Percentiles rank a stretch among this genome's conserved stretches.
These are phyloP conservation scores for Dothidotthia symphoricarpi DNA, from an alignment of 2,329 filamentous ascomycete species.

Conservation along the genomic window DNA sequence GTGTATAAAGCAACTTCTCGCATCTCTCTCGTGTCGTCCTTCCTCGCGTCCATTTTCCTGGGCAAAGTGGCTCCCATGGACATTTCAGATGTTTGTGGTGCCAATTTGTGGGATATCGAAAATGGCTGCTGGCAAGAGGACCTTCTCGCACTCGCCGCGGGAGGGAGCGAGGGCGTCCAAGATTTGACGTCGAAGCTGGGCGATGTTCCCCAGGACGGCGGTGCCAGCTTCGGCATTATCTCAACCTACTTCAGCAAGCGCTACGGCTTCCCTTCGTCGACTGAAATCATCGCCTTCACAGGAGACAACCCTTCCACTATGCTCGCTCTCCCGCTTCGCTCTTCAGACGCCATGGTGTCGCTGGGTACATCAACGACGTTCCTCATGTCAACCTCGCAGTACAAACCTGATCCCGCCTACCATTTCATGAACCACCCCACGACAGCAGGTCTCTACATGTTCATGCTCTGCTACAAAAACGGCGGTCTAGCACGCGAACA, in stretches of 20 bases:
- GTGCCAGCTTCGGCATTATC: slow-evolving; percentile 71
- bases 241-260: slow-evolving; percentile 74
- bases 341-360: slow-evolving; percentile 89
- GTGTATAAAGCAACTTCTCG: slow-evolving; percentile 77
- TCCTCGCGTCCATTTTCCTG: slow-evolving; percentile 85
- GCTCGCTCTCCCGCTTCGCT: slow-evolving; percentile 79
- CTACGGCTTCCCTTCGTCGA: slow-evolving; percentile 74
- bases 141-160: slow-evolving; percentile 73
- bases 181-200: slow-evolving; percentile 78
- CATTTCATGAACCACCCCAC: slow-evolving; percentile 99
- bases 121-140: slow-evolving; percentile 69
- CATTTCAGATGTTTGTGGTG: slow-evolving; percentile 90
- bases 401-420: slow-evolving; percentile 84
- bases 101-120: slow-evolving; percentile 93
- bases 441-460: slow-evolving; percentile 91
- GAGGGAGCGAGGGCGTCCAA: slow-evolving; percentile 54
- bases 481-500: slow-evolving; percentile 89
- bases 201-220: slow-evolving; percentile 75
- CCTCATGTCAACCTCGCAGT: slow-evolving; percentile 92
- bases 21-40: slow-evolving; percentile 93
- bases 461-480: slow-evolving; percentile 99
- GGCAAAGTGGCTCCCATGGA: slow-evolving; percentile 85
- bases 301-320: slow-evolving; percentile 97
- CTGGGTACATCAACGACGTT: slow-evolving; percentile 95
- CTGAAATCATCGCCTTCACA: slow-evolving; percentile 80